A percentile compares a stretch with the other conserved stretches of the same genome.
Evolutionary conservation across 2,329 filamentous ascomycete genomes (phyloP).

Genomic region (Scytalidium lignicola): DNA sequence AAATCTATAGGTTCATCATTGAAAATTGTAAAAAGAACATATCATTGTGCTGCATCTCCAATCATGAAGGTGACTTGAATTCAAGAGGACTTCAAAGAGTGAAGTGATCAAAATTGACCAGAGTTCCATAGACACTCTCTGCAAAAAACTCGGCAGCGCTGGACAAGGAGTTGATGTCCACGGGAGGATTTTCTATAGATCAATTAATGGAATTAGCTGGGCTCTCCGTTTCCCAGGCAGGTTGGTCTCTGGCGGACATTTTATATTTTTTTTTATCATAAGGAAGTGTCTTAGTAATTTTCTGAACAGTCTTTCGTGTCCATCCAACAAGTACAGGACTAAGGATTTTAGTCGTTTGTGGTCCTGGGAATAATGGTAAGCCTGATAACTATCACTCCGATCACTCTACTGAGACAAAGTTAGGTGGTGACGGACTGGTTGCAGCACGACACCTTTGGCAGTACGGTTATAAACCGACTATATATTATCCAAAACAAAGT

Average conservation of each 20-base stretch:
- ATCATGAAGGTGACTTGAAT: not conserved
- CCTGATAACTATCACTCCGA: not conserved
- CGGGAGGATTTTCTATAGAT: conserved; percentile 83
- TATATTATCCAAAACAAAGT: conserved; percentile 91
- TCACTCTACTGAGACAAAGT: not conserved
- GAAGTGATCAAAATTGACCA: not conserved
- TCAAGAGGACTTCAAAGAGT: not conserved
- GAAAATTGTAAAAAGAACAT: not conserved
- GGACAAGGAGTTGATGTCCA: conserved; percentile 90
- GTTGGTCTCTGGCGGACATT: conserved; percentile 39
- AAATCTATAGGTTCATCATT: not conserved
- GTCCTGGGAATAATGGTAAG: conserved; percentile 69
- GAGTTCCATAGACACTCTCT: conserved; percentile 65
- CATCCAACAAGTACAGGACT: conserved; percentile 70
- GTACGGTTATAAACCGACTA: conserved; percentile 81
- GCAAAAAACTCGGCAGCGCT: conserved; percentile 84
- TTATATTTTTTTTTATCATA: not conserved
- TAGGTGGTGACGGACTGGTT: conserved; percentile 90
- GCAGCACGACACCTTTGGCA: conserved; percentile 87
- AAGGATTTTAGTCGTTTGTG: conserved; percentile 81
- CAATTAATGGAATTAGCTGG: conserved; percentile 97
- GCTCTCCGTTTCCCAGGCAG: conserved; percentile 84
- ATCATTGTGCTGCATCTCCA: not conserved
- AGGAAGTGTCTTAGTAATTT: not conserved
- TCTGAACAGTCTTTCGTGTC: conserved; percentile 67